Conservation (phyloP, 2,329 filamentous ascomycete species). For the Epichloe baconii region DNA sequence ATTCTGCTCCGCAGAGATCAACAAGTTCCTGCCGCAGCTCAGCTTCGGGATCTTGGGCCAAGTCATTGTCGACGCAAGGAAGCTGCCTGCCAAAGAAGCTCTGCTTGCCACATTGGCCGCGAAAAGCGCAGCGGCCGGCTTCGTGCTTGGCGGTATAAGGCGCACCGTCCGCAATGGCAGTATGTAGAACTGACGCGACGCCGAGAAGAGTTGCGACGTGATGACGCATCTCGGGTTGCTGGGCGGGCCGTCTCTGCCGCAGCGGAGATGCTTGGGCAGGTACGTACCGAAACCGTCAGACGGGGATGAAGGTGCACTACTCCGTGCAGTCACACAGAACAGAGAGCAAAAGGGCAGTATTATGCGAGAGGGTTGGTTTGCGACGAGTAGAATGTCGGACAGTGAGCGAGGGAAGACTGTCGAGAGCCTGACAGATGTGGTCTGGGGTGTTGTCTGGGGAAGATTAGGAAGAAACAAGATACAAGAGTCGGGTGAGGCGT, state of each 20-base stretch:
- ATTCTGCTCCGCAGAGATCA: constrained; percentile 74
- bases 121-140: constrained; percentile 75
- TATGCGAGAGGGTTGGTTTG: neutral
- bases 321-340: neutral
- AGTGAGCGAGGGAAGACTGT: neutral
- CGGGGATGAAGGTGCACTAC: neutral
- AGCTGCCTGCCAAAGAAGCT: constrained; percentile 80
- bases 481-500: neutral
- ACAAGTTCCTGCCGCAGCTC: constrained; percentile 66
- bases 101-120: constrained; percentile 83
- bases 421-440: neutral
- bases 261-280: neutral
- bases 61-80: constrained; percentile 83
- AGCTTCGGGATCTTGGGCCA: constrained; percentile 60
- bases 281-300: neutral
- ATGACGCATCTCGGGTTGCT: constrained; percentile 18
- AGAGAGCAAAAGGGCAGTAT: neutral
- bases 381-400: too few relatives aligned
- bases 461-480: neutral
- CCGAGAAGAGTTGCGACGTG: constrained; percentile 18
- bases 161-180: constrained; percentile 13
- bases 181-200: constrained; percentile 18
- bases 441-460: neutral
- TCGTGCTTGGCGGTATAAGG: constrained; percentile 56
- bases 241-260: constrained; percentile 5